A percentile compares a stretch with the other conserved stretches of the same genome.
These are phyloP conservation scores for Zalerion maritima DNA, from an alignment of 495 filamentous ascomycete species.

Conservation along the genomic window DNA sequence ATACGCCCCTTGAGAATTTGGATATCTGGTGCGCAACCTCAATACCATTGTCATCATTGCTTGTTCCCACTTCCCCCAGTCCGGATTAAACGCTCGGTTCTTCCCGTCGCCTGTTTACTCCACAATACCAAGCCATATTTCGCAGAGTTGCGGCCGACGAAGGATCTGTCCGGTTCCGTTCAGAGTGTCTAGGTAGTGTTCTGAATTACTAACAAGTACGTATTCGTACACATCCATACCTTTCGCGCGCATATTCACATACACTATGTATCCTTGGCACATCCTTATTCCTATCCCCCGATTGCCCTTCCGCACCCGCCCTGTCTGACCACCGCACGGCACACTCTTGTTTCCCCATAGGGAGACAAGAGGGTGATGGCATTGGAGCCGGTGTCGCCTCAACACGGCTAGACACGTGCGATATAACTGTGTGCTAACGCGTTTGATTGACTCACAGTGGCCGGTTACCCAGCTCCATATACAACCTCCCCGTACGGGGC, in stretches of 20 bases:
- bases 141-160: too few species aligned
- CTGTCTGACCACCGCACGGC: conserved; percentile 3
- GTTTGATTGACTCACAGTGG: conserved; percentile 21
- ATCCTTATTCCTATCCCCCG: conserved; percentile 6
- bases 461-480: conserved; percentile 36
- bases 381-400: background rate
- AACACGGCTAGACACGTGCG: background rate
- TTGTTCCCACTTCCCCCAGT: background rate
- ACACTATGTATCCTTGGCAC: conserved; percentile 4
- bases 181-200: too few species aligned
- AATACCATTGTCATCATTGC: too few species aligned
- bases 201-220: too few species aligned
- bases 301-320: conserved; percentile 2
- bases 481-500: conserved; percentile 34
- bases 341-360: conserved; percentile 4
- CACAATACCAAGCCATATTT: too few species aligned
- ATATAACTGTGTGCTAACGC: conserved; percentile 4
- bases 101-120: too few species aligned
- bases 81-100: background rate
- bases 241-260: too few species aligned
- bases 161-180: too few species aligned
- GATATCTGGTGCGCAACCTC: too few species aligned
- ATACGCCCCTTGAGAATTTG: too few species aligned
- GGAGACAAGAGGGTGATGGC: too few species aligned
- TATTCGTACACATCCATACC: too few species aligned